phyloP scores from a whole-genome alignment of 1,284 basidiomycete genomes.

The Cryptococcus deneoformans region DNA sequence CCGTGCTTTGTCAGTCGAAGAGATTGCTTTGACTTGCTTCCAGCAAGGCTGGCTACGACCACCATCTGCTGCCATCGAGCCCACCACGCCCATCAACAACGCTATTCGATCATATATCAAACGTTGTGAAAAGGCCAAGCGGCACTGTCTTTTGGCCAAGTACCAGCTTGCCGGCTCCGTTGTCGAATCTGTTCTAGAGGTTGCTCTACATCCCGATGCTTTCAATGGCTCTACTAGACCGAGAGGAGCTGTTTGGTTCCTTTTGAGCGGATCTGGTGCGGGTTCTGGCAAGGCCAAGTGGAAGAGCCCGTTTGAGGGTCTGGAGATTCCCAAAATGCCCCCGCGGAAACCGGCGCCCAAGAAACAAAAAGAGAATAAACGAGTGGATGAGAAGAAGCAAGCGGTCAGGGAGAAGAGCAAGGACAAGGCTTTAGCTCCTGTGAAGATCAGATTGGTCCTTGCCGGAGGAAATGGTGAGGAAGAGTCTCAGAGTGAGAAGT shows the following conservation, averaged over 20 bases:
- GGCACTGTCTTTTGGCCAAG: conserved; percentile 38
- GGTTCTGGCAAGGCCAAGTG: conserved; percentile 33
- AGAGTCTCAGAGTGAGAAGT: conserved; percentile 7
- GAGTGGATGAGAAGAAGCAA: conserved; percentile 7
- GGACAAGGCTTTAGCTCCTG: conserved; percentile 17
- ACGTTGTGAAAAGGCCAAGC: conserved; percentile 30
- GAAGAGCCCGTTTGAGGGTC: conserved; percentile 41
- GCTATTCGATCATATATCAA: conserved; percentile 44
- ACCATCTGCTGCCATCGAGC: conserved; percentile 41
- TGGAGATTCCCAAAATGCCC: conserved; percentile 39
- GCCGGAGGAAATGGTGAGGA: conserved; percentile 4
- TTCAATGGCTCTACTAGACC: conserved; percentile 33
- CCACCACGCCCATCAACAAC: conserved; percentile 37
- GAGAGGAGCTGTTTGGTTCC: conserved; percentile 45
- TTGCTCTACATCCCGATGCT: conserved; percentile 44
- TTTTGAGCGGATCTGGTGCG: conserved; percentile 28
- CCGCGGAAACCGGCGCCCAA: conserved; percentile 32
- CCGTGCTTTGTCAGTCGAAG: conserved; percentile 42
- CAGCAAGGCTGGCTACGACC: conserved; percentile 44
- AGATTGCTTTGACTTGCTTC: conserved; percentile 39
- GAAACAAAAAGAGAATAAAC: conserved; percentile 11
- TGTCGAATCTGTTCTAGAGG: conserved; percentile 38
- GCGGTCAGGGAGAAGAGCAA: conserved; percentile 13
- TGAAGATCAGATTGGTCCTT: conserved; percentile 28
- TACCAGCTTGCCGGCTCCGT: conserved; percentile 43